Conservation (phyloP, 176 grass and related monocot species). For the Typha latifolia region DNA sequence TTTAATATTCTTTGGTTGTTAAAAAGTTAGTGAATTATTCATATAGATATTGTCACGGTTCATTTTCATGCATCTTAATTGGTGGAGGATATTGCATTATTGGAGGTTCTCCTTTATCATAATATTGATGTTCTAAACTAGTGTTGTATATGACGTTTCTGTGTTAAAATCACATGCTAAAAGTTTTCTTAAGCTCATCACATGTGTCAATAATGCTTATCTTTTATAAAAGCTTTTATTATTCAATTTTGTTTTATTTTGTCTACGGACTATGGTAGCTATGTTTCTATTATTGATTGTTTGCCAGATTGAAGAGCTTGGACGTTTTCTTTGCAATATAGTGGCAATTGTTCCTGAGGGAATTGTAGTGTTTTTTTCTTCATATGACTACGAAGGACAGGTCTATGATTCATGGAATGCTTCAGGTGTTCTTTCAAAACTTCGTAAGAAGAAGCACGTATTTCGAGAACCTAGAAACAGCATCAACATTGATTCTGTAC, state of each 20-base stretch:
- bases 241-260: constrained; percentile 1
- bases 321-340: constrained; percentile 74
- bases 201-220: no score
- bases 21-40: no score
- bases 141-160: no score
- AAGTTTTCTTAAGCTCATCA: no score
- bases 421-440: constrained; percentile 61
- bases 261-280: no score
- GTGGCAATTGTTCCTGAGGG: constrained; percentile 74
- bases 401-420: constrained; percentile 79
- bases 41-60: no score
- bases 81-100: no score
- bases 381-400: constrained; percentile 66
- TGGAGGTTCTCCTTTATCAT: no score
- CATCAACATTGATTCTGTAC: constrained; percentile 50
- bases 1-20: no score
- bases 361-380: constrained; percentile 73
- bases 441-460: constrained; percentile 70
- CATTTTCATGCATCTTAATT: no score
- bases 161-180: no score
- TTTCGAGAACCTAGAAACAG: constrained; percentile 86
- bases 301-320: constrained; percentile 81
- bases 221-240: neutral
- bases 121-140: no score
- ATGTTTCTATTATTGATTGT: constrained; percentile 7